phyloP scores from a whole-genome alignment of 805 yeast genomes.

The Yamadazyma sp. region DNA sequence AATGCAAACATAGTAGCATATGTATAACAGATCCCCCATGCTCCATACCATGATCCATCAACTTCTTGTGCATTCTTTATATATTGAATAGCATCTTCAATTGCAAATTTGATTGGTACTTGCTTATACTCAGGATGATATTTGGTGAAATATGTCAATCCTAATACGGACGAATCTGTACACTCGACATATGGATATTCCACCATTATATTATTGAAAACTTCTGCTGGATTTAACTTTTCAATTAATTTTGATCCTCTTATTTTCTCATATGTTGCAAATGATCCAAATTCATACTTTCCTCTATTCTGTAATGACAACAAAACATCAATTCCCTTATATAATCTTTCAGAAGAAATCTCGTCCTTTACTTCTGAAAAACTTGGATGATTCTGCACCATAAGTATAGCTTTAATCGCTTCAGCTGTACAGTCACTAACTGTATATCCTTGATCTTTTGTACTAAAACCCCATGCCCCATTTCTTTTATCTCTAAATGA shows the following conservation, averaged over 20 bases:
- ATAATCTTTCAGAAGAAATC: conserved; percentile 52
- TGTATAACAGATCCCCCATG: conserved; percentile 96
- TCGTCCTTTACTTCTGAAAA: conserved; percentile 48
- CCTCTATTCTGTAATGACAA: conserved; percentile 76
- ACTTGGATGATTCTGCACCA: conserved; percentile 71
- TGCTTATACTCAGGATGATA: conserved; percentile 61
- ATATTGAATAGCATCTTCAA: conserved; percentile 69
- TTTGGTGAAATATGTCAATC: conserved; percentile 73
- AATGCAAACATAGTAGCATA: conserved; percentile 98
- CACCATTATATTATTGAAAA: conserved; percentile 96
- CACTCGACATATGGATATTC: conserved; percentile 99
- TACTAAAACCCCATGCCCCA: conserved; percentile 97
- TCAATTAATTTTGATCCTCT: conserved; percentile 79
- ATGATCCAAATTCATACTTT: conserved; percentile 81
- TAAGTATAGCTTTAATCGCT: conserved; percentile 85
- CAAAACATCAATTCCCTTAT: conserved; percentile 73
- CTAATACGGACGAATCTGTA: conserved; percentile 91
- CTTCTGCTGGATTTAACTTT: conserved; percentile 90
- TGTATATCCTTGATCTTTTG: conserved; percentile 93
- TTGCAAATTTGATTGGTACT: conserved; percentile 64
- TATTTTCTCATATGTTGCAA: conserved; percentile 85
- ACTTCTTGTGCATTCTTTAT: conserved; percentile 61
- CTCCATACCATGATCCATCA: conserved; percentile 98
- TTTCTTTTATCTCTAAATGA: conserved; percentile 77
- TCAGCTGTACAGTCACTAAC: conserved; percentile 98